Evolutionary conservation across 768 basidiomycete genomes (phyloP).

Genomic region (Phaeotremella fagi): DNA sequence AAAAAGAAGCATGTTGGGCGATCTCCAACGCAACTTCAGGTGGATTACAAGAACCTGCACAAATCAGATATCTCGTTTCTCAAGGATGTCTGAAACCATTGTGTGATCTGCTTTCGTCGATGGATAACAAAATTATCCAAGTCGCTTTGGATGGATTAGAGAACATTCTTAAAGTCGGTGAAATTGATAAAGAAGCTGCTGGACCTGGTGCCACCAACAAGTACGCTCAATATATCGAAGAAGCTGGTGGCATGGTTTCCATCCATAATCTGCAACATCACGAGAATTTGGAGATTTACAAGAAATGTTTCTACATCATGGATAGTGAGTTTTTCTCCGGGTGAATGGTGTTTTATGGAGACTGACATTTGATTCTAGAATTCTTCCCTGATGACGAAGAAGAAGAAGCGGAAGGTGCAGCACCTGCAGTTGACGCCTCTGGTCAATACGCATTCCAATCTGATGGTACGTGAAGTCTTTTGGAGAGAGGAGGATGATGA

Average conservation of each 20-base stretch:
- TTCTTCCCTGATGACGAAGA: slow-evolving; percentile 98
- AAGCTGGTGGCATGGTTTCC: slow-evolving; percentile 97
- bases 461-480: slow-evolving; percentile 42
- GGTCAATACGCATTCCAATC: slow-evolving; percentile 51
- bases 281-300: slow-evolving; percentile 99
- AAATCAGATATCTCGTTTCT: slow-evolving; percentile 94
- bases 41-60: slow-evolving; percentile 88
- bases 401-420: slow-evolving; percentile 71
- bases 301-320: slow-evolving; percentile 91
- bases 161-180: slow-evolving; percentile 96
- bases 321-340: slow-evolving; percentile 41
- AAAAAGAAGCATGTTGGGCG: slow-evolving; percentile 99
- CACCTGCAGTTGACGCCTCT: slow-evolving; percentile 57
- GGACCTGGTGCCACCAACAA: slow-evolving; percentile 82
- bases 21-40: slow-evolving; percentile 98
- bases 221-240: slow-evolving; percentile 91
- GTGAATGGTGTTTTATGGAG: neutral
- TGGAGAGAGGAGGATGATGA: too few relatives aligned
- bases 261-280: slow-evolving; percentile 99
- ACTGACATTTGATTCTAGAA: slow-evolving; percentile 53
- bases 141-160: slow-evolving; percentile 97
- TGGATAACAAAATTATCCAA: slow-evolving; percentile 99
- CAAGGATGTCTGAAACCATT: slow-evolving; percentile 99
- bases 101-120: slow-evolving; percentile 91
- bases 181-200: slow-evolving; percentile 78